A percentile compares a stretch with the other conserved stretches of the same genome.
These are phyloP conservation scores for Saccharomycopsis selenospora DNA, from an alignment of 805 yeast species.

Conservation along the genomic window DNA sequence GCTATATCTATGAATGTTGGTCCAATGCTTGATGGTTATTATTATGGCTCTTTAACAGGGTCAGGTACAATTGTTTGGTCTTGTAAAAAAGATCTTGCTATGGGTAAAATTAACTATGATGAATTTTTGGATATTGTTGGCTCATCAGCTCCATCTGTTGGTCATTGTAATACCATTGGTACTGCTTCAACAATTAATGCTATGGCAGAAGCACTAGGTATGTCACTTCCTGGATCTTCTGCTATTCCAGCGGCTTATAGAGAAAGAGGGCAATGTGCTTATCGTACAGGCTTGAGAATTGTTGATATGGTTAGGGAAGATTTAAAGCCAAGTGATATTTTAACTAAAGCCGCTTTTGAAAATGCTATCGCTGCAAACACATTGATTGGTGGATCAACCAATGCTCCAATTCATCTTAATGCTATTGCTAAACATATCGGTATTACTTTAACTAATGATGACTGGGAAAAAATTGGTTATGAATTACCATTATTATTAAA, in stretches of 20 bases:
- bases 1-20: constrained; percentile 49
- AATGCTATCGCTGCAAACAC: constrained; percentile 22
- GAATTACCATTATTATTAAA: constrained; percentile 19
- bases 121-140: constrained; percentile 24
- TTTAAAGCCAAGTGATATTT: constrained; percentile 20
- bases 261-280: constrained; percentile 21
- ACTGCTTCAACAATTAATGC: constrained; percentile 23
- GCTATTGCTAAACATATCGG: constrained; percentile 22
- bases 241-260: constrained; percentile 21
- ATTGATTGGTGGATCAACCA: constrained; percentile 20
- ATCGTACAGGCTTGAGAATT: constrained; percentile 17
- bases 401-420: constrained; percentile 22
- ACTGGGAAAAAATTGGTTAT: constrained; percentile 21
- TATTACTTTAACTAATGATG: constrained; percentile 17
- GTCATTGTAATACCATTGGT: constrained; percentile 22
- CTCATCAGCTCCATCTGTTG: constrained; percentile 21
- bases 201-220: constrained; percentile 21
- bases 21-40: constrained; percentile 27
- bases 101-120: constrained; percentile 23
- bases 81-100: constrained; percentile 21
- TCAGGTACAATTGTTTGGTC: constrained; percentile 27
- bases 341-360: constrained; percentile 21
- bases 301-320: constrained; percentile 18
- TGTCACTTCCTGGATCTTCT: constrained; percentile 20
- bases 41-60: constrained; percentile 21